Base-by-base conservation (phyloP, 176 grass and related monocot species). In the Cenchrus purpureus region DNA sequence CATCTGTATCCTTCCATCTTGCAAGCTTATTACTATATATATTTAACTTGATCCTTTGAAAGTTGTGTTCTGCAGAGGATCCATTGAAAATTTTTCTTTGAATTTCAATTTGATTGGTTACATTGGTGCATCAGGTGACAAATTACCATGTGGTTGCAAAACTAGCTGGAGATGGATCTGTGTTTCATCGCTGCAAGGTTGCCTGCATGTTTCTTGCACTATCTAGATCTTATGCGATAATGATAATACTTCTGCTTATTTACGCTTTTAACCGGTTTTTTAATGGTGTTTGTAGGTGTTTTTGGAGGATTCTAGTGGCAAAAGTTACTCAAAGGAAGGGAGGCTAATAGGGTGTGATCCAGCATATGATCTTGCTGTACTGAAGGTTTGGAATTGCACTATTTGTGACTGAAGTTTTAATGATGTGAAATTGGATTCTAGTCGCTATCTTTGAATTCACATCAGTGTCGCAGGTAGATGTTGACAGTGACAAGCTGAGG, bases 61-160 rank as follows among this genome's bases (percentile, higher is more conserved):
- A 37, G 68, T 3, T 52, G 17, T 72, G 56, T 58, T 51, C 53
- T 11, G 0, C 22, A 4, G 48, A 15, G 8, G 34, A 34, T n/a
- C n/a, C n/a, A 14, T 12, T n/a, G 1, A 62, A 29, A 82, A 42
- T 59, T 1, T 6, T 86, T 14, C 6, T 43, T 55, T 43, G 34
- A 83, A 22, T 79, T 63, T 74, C 22, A 50, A 60, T 31, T 34
- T 74, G 8, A 45, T 61, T 25, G 9, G 20, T 60, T 51, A 25
- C 25, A 10, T 55, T 80, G 32, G 7, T 54, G 53, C 31, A 40
- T 81, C 89, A 97, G 94, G 94, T 97, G 50, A 97, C 94, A 74
- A 97, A 97, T 90, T 94, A 97, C 75, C 94, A 94, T 46, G 94
- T 97, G 57, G 76, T 97, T 84, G 80, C 87, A 59, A 97, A 97